Evolutionary conservation across 495 filamentous ascomycete genomes (phyloP), one percentile per base, ranked within the genome.

Genomic region (Xylaria castorea): DNA sequence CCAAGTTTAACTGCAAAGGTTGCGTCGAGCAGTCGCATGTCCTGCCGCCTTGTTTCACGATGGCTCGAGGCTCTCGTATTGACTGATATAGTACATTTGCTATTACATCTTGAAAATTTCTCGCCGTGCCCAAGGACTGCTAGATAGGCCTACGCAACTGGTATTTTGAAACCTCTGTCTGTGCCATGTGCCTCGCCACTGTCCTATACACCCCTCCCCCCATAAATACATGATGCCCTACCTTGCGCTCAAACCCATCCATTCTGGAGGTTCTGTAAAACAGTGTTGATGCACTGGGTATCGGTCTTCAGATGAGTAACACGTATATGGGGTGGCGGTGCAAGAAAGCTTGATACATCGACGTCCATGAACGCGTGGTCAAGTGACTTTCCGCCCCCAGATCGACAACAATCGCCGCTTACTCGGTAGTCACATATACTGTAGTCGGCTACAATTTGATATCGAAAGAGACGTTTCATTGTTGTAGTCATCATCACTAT

Each of bases 21-120:
- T 55, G 51, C 16, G 51, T 14, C 22, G 51, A 55, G 51, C 25
- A 55, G 38, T 22, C 48, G 51, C n/a, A 18, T 58, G n/a, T 58
- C n/a, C 18, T 42, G 38, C 22, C 68, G 57, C 60, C 68, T 44
- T 55, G 8, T 34, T 64, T 70, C 68, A 44, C 60, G 58, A 64
- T 55, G 68, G 48, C 40, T 61, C 11, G 27, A 62, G 40, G 51
- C 12, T n/a, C 7, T 44, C 30, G 34, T 14, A 57, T 64, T 60
- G 53, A 22, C 46, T 64, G 34, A 62, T 46, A 57, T 25, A 38
- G 34, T 51, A 27, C 27, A 8, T 1, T 38, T 60, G 20, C 42
- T 32, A 40, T 53, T 8, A 53, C 30, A 38, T 57, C 48, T n/a
- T 57, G n/a, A 36, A 55, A 36, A 42, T 57, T 42, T 42, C 22